A percentile compares a stretch with the other conserved stretches of the same genome.
Evolutionary conservation across 805 yeast genomes (phyloP).

Genomic region (Ogataea saltuana): DNA sequence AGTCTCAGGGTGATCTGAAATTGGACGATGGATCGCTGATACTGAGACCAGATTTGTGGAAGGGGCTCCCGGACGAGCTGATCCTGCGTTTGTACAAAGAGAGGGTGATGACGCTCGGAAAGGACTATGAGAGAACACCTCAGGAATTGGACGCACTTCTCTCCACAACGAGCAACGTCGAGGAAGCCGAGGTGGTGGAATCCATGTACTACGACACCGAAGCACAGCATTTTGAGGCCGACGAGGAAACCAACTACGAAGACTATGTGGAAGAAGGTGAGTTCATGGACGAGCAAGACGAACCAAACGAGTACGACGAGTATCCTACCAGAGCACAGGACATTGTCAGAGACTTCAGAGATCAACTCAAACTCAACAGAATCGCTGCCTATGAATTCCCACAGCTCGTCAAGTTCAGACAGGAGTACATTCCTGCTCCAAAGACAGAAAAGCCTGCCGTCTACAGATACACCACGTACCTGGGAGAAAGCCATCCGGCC

Average conservation of each 20-base stretch:
- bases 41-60: conserved; percentile 70
- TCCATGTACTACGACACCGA: conserved; percentile 44
- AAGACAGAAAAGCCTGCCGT: conserved; percentile 51
- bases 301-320: conserved; percentile 61
- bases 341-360: conserved; percentile 68
- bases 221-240: conserved; percentile 43
- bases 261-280: conserved; percentile 39
- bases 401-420: conserved; percentile 70
- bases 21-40: conserved; percentile 38
- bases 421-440: conserved; percentile 57
- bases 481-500: conserved; percentile 71
- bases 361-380: conserved; percentile 72
- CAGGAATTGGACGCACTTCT: conserved; percentile 60
- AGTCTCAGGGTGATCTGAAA: conserved; percentile 16
- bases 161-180: conserved; percentile 38
- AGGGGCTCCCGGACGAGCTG: conserved; percentile 61
- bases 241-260: conserved; percentile 42
- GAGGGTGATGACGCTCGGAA: conserved; percentile 54
- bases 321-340: conserved; percentile 72
- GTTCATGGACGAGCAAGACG: conserved; percentile 31
- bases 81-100: conserved; percentile 61
- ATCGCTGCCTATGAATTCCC: conserved; percentile 94
- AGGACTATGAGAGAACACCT: conserved; percentile 47
- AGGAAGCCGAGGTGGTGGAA: conserved; percentile 30
- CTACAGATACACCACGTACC: conserved; percentile 70